Evolutionary conservation across 2,329 filamentous ascomycete species (phyloP).

Genomic region (Beauveria brongniartii): DNA sequence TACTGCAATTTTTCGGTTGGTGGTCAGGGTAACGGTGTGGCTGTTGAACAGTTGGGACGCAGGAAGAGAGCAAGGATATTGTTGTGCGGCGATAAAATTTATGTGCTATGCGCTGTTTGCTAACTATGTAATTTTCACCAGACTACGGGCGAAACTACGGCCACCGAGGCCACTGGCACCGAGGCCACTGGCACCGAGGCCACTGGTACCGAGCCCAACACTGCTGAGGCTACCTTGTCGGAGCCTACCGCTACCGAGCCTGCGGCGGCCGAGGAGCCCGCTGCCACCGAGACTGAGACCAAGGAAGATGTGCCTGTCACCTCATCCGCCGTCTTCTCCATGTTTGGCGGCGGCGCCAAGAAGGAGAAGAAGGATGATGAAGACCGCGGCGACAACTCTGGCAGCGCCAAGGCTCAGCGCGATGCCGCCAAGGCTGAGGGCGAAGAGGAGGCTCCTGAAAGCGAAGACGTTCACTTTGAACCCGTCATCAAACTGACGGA

Average conservation of each 20-base stretch:
- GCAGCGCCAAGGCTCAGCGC: slow-evolving; percentile 74
- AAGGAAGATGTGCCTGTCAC: slow-evolving; percentile 37
- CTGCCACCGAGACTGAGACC: slow-evolving; percentile 15
- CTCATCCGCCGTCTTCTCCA: slow-evolving; percentile 75
- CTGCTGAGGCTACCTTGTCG: slow-evolving; percentile 11
- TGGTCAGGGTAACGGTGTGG: background rate
- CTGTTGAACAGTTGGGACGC: background rate
- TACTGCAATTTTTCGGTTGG: slow-evolving; percentile 1
- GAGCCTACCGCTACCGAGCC: background rate
- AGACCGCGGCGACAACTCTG: slow-evolving; percentile 78
- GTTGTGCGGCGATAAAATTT: background rate
- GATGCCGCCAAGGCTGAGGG: slow-evolving; percentile 52
- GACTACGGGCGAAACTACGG: background rate
- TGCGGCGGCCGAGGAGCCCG: background rate
- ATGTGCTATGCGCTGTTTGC: background rate
- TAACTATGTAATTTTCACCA: background rate
- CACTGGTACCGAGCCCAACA: background rate
- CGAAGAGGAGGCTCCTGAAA: slow-evolving; percentile 72
- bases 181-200: background rate
- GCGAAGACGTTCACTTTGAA: slow-evolving; percentile 93
- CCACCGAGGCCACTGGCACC: slow-evolving; percentile 10
- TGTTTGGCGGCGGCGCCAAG: slow-evolving; percentile 97
- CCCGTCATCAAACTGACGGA: slow-evolving; percentile 93
- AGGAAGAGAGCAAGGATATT: background rate
- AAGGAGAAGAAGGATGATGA: slow-evolving; percentile 90